phyloP scores from a whole-genome alignment of 257 asterid species.

The Coffea canephora region DNA sequence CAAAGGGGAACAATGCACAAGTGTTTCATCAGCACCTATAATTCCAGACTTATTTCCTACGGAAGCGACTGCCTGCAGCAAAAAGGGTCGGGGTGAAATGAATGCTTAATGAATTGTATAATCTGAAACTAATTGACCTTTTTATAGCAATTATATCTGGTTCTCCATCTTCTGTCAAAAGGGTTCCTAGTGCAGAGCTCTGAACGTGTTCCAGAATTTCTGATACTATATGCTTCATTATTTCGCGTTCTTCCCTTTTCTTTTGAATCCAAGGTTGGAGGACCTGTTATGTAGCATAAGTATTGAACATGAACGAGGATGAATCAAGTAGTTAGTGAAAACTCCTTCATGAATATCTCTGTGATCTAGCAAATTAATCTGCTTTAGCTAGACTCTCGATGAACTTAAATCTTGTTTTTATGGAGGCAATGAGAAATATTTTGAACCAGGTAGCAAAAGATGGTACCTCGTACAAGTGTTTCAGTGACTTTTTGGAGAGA shows the following conservation, averaged over 20 bases:
- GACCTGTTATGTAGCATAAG: conserved; percentile 23
- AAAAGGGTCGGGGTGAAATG: not conserved
- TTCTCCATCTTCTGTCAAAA: conserved; percentile 39
- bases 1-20: not conserved
- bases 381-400: not conserved
- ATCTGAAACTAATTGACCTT: conserved; percentile 27
- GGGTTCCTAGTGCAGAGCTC: conserved; percentile 34
- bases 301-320: not conserved
- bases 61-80: not conserved
- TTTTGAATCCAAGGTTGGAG: conserved; percentile 57
- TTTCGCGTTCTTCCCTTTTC: conserved; percentile 58
- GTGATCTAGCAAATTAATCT: not conserved
- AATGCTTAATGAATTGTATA: not conserved
- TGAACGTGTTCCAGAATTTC: conserved; percentile 37
- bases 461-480: conserved; percentile 43
- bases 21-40: not conserved
- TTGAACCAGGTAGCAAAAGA: not conserved
- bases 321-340: not conserved
- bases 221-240: conserved; percentile 39
- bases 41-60: not conserved
- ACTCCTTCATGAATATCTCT: not conserved
- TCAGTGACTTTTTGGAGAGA: conserved; percentile 45
- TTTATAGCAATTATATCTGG: conserved; percentile 49
- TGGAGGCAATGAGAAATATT: not conserved
- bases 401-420: not conserved